These are phyloP conservation scores for Hordeum pubiflorum DNA, from an alignment of 202 grass and related monocot species.

Conservation along the genomic window DNA sequence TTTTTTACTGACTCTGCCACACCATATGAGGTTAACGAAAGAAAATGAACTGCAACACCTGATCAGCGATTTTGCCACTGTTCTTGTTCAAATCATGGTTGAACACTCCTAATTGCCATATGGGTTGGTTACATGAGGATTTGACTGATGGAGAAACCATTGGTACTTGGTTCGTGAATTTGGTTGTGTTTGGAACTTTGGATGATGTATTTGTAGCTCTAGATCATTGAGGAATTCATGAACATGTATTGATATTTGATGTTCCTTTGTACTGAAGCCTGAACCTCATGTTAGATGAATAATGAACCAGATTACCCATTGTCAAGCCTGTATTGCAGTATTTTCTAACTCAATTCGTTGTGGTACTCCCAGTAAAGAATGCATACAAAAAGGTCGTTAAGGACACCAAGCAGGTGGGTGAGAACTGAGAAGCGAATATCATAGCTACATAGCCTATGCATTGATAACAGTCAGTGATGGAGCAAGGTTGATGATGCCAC, in stretches of 20 bases:
- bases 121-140: conserved; percentile 10
- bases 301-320: neutral
- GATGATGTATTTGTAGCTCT: neutral
- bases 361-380: neutral
- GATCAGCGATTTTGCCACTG: neutral
- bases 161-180: neutral
- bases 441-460: neutral
- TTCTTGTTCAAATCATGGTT: neutral
- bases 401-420: neutral
- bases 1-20: neutral
- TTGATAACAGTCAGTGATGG: neutral
- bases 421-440: neutral
- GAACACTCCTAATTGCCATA: neutral
- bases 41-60: neutral
- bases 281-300: neutral
- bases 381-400: neutral
- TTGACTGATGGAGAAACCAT: neutral
- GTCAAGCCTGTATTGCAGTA: neutral
- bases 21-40: neutral
- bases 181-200: neutral
- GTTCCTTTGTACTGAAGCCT: neutral
- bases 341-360: neutral
- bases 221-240: neutral
- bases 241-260: neutral
- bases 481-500: neutral